phyloP scores from a whole-genome alignment of 352 stramenopile species.

The Globisporangium nagaii region DNA sequence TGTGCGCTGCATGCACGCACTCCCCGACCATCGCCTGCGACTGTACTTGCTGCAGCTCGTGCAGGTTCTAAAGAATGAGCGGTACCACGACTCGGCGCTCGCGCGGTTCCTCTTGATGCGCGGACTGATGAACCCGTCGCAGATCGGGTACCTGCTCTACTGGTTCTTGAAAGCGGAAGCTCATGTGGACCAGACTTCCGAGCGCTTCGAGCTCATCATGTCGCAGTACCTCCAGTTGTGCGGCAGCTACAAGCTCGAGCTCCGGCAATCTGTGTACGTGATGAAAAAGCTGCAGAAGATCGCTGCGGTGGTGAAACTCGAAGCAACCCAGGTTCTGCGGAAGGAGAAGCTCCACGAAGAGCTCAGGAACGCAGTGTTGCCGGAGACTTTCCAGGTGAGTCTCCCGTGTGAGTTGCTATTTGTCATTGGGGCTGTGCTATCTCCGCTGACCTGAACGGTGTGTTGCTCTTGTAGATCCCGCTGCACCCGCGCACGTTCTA shows the following conservation, averaged over 20 bases:
- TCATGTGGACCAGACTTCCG: conserved; percentile 49
- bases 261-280: conserved; percentile 89
- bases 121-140: conserved; percentile 57
- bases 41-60: conserved; percentile 85
- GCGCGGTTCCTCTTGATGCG: conserved; percentile 76
- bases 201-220: conserved; percentile 65
- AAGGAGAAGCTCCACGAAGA: conserved; percentile 54
- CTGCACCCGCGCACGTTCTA: conserved; percentile 83
- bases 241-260: conserved; percentile 81
- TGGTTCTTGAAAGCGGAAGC: conserved; percentile 78
- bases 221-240: conserved; percentile 86
- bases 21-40: conserved; percentile 84
- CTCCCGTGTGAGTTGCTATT: too few species aligned
- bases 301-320: conserved; percentile 53
- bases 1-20: conserved; percentile 83
- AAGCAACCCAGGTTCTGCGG: conserved; percentile 26
- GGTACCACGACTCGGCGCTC: conserved; percentile 77
- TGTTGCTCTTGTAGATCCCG: conserved; percentile 39
- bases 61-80: conserved; percentile 81
- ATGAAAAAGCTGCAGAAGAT: conserved; percentile 89
- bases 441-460: background rate
- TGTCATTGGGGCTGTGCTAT: background rate
- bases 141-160: conserved; percentile 82
- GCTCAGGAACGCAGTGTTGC: conserved; percentile 50
- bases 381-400: conserved; percentile 80